Conservation (phyloP, 2,329 filamentous ascomycete genomes). For the Acephala macrosclerotiorum region DNA sequence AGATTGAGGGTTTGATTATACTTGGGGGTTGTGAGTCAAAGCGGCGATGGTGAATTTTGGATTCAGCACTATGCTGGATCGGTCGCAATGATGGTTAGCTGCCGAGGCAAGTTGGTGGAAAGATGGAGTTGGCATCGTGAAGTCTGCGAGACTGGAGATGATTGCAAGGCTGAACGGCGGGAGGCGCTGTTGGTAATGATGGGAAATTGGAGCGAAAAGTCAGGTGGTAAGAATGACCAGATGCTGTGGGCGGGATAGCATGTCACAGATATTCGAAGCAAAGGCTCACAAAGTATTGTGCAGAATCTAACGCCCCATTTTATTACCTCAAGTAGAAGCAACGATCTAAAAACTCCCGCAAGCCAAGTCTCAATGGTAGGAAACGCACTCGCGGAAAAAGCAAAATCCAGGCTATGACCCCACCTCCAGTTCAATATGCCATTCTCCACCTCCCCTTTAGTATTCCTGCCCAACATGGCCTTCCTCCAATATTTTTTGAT, state of each 20-base stretch:
- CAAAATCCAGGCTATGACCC: background rate
- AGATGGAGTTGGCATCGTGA: background rate
- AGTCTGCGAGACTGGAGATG: background rate
- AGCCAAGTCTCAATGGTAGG: background rate
- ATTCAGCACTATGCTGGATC: too few relatives aligned
- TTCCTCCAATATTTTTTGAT: background rate
- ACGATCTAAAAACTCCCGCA: slow-evolving; percentile 9
- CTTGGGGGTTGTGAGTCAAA: too few relatives aligned
- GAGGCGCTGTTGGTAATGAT: background rate
- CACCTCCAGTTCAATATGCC: background rate
- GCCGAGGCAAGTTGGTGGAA: too few relatives aligned
- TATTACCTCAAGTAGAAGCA: background rate
- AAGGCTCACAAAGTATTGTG: background rate
- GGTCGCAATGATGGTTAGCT: too few relatives aligned
- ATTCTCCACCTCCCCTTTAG: background rate
- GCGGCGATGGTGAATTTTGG: too few relatives aligned
- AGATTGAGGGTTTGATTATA: too few relatives aligned
- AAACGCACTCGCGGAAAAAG: background rate
- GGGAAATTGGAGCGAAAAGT: too few relatives aligned
- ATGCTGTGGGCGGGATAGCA: background rate
- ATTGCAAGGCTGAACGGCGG: background rate
- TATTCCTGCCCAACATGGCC: background rate
- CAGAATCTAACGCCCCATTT: background rate
- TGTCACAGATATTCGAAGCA: background rate
- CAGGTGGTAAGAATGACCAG: too few relatives aligned